phyloP scores from a whole-genome alignment of 345 rosid species.

The Citrus maxima region DNA sequence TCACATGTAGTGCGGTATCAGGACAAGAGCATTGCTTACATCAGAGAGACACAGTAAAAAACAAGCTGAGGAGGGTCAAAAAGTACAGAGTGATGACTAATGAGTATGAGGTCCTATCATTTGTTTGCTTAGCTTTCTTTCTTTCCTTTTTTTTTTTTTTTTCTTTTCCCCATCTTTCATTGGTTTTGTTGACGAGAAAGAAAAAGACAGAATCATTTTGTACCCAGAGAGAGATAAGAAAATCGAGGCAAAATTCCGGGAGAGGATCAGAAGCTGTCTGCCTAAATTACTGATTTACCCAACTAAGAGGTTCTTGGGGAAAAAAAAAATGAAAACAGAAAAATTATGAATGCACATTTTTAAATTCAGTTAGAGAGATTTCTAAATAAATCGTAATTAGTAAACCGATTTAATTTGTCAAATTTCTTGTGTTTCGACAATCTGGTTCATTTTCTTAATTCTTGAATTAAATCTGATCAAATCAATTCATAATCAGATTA shows the following conservation, averaged over 20 bases:
- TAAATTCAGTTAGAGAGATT: too few relatives aligned
- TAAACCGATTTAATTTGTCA: too few relatives aligned
- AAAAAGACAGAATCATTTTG: conserved; percentile 26
- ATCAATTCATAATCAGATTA: too few relatives aligned
- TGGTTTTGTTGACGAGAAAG: conserved; percentile 19
- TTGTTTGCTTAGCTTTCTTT: not conserved
- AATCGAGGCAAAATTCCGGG: conserved; percentile 5
- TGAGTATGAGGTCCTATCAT: conserved; percentile 14
- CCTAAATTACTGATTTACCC: conserved; percentile 17
- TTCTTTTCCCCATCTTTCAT: conserved; percentile 2
- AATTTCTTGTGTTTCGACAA: too few relatives aligned
- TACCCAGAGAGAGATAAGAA: conserved; percentile 3
- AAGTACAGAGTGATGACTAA: not conserved
- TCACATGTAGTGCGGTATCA: not conserved
- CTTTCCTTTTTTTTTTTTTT: not conserved
- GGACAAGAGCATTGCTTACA: not conserved
- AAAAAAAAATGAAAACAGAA: too few relatives aligned
- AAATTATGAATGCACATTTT: too few relatives aligned
- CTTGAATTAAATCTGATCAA: too few relatives aligned
- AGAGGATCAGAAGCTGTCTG: conserved; percentile 7
- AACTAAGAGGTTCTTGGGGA: not conserved
- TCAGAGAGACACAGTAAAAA: conserved; percentile 9
- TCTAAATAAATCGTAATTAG: too few relatives aligned
- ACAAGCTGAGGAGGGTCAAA: conserved; percentile 14
- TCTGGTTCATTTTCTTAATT: too few relatives aligned